A percentile compares a stretch with the other conserved stretches of the same genome.
Evolutionary conservation across 2,329 filamentous ascomycete species (phyloP).

Genomic region (Mycocentrospora acerina): DNA sequence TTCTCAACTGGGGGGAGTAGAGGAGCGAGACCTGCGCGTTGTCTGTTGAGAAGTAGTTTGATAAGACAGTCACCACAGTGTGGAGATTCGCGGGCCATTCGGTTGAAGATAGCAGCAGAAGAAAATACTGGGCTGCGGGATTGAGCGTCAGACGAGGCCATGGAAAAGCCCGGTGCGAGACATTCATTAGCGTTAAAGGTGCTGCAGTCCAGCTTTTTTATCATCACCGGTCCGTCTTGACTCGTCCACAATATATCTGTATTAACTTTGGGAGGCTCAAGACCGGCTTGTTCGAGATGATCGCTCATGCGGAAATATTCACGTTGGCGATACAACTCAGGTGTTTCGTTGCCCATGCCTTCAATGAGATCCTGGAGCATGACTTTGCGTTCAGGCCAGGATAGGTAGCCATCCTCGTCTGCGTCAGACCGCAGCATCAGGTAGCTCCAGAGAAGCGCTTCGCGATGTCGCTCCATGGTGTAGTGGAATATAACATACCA

Average conservation of each 20-base stretch:
- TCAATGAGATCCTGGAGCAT: constrained; percentile 42
- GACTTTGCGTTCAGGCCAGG: constrained; percentile 43
- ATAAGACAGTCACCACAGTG: constrained; percentile 48
- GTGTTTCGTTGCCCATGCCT: constrained; percentile 38
- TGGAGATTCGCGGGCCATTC: constrained; percentile 41
- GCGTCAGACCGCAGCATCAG: constrained; percentile 44
- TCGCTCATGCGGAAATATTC: constrained; percentile 44
- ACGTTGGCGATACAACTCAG: constrained; percentile 36
- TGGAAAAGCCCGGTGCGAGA: constrained; percentile 46
- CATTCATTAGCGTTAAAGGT: constrained; percentile 47
- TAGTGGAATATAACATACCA: constrained; percentile 50
- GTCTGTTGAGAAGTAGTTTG: constrained; percentile 43
- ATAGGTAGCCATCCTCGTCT: constrained; percentile 44
- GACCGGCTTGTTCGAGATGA: constrained; percentile 41
- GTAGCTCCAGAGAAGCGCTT: constrained; percentile 48
- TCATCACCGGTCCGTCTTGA: constrained; percentile 45
- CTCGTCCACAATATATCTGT: constrained; percentile 47
- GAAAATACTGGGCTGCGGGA: constrained; percentile 43
- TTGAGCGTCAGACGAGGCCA: constrained; percentile 36
- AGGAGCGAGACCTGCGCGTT: constrained; percentile 40
- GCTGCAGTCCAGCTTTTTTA: constrained; percentile 45
- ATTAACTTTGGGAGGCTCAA: constrained; percentile 45
- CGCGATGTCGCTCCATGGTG: constrained; percentile 47
- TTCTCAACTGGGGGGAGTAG: constrained; percentile 40
- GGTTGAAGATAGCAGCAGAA: constrained; percentile 43